phyloP scores from a whole-genome alignment of 108 stramenopile genomes.

The Aurantiochytrium sp. region DNA sequence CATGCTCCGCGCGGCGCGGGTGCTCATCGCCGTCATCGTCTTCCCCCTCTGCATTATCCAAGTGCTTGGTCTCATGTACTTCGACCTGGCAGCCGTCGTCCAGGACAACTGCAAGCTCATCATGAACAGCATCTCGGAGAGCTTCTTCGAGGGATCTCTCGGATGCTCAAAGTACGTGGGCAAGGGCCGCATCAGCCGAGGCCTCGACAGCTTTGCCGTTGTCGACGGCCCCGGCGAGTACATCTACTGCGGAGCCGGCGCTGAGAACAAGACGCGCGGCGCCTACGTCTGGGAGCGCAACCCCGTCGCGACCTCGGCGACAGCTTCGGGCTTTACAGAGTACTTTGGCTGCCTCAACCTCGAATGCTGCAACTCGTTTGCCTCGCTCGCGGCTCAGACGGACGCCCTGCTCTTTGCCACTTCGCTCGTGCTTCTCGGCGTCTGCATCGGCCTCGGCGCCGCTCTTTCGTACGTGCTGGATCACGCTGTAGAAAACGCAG shows the following conservation, averaged over 20 bases:
- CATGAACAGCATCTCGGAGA: background rate
- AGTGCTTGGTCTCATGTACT: background rate
- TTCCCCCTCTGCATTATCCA: background rate
- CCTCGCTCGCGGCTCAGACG: background rate
- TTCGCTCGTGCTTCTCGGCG: background rate
- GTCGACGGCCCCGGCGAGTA: background rate
- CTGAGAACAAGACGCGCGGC: background rate
- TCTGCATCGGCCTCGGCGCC: background rate
- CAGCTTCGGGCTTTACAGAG: background rate
- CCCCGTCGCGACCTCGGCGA: background rate
- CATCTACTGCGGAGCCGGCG: background rate
- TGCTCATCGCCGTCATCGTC: background rate
- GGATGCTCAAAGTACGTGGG: background rate
- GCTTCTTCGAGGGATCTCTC: background rate
- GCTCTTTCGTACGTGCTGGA: background rate
- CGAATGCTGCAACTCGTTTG: background rate
- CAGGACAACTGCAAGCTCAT: background rate
- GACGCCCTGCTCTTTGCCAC: background rate
- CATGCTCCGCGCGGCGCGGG: background rate
- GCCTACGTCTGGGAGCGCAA: background rate
- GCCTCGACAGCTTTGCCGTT: background rate
- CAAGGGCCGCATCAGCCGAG: background rate
- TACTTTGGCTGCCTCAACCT: slow-evolving; percentile 1
- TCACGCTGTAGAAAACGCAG: background rate
- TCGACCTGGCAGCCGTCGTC: background rate